Evolutionary conservation across 2,329 filamentous ascomycete genomes (phyloP).

Genomic region (Beauveria bassiana): DNA sequence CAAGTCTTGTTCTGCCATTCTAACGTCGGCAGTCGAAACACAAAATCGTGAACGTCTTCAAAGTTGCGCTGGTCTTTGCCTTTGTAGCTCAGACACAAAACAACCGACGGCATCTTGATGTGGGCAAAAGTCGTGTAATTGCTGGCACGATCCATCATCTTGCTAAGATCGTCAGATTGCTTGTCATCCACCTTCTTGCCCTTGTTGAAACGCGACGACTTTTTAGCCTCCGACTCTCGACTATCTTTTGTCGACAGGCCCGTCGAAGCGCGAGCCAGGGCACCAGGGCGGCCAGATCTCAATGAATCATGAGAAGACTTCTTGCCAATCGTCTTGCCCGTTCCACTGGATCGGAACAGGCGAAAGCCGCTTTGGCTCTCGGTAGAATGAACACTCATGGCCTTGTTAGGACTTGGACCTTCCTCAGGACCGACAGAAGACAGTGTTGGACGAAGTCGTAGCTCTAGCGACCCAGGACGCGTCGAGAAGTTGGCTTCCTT

Average conservation of each 20-base stretch:
- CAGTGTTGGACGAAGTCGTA: slow-evolving; percentile 76
- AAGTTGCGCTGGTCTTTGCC: slow-evolving; percentile 92
- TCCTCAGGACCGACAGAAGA: slow-evolving; percentile 41
- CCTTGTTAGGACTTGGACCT: slow-evolving; percentile 35
- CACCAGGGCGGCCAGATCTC: slow-evolving; percentile 34
- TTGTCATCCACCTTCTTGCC: slow-evolving; percentile 47
- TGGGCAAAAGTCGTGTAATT: slow-evolving; percentile 97
- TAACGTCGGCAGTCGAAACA: slow-evolving; percentile 88
- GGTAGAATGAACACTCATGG: slow-evolving; percentile 39
- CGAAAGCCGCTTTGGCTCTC: slow-evolving; percentile 43
- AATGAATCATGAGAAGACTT: slow-evolving; percentile 53
- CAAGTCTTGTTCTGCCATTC: slow-evolving; percentile 99
- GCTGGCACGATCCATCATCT: slow-evolving; percentile 92
- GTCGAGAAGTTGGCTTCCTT: slow-evolving; percentile 46
- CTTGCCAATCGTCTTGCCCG: slow-evolving; percentile 38
- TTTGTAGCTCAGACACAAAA: slow-evolving; percentile 93
- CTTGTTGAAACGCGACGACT: slow-evolving; percentile 48
- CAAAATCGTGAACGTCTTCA: slow-evolving; percentile 94
- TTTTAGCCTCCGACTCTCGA: slow-evolving; percentile 36
- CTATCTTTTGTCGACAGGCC: slow-evolving; percentile 34
- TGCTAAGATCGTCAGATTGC: slow-evolving; percentile 79
- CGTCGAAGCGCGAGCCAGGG: slow-evolving; percentile 34
- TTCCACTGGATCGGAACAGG: slow-evolving; percentile 39
- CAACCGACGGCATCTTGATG: slow-evolving; percentile 90
- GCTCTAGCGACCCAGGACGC: slow-evolving; percentile 67